Evolutionary conservation across 2,329 filamentous ascomycete species (phyloP).

Genomic region (Colletotrichum sublineola): DNA sequence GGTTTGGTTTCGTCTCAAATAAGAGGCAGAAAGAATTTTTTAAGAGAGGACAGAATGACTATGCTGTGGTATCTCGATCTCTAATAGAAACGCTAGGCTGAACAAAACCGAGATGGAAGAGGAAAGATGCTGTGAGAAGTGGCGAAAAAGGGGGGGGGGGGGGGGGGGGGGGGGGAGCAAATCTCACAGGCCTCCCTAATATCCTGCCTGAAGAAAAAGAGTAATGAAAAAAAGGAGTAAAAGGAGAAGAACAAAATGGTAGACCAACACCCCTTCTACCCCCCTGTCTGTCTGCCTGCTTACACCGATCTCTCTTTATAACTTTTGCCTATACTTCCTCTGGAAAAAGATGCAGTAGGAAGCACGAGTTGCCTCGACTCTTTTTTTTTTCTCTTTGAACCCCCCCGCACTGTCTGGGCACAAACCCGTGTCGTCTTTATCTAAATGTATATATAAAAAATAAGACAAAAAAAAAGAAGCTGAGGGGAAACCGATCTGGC

Average conservation of each 20-base stretch:
- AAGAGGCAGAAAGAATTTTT: too few species aligned
- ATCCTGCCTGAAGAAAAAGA: background rate
- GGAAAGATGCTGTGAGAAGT: background rate
- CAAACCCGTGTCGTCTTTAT: too few species aligned
- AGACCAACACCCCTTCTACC: background rate
- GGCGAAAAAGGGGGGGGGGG: background rate
- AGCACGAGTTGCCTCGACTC: background rate
- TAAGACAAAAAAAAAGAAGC: background rate
- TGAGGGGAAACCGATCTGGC: background rate
- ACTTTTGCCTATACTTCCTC: background rate
- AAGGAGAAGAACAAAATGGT: background rate
- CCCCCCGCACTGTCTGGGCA: too few species aligned
- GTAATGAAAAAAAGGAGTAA: background rate
- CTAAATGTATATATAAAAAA: background rate
- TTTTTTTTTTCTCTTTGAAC: background rate
- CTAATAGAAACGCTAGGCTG: background rate
- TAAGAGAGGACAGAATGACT: background rate
- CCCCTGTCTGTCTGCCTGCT: background rate
- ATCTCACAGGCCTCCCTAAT: background rate
- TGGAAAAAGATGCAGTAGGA: background rate
- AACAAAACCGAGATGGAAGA: background rate
- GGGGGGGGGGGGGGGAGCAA: too few species aligned
- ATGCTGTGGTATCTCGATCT: conserved; percentile 38
- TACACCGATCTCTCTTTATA: background rate
- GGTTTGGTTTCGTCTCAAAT: too few species aligned